Base-by-base conservation (phyloP, 2,329 filamentous ascomycete species). In the Ophiocordyceps camponoti-floridani region DNA sequence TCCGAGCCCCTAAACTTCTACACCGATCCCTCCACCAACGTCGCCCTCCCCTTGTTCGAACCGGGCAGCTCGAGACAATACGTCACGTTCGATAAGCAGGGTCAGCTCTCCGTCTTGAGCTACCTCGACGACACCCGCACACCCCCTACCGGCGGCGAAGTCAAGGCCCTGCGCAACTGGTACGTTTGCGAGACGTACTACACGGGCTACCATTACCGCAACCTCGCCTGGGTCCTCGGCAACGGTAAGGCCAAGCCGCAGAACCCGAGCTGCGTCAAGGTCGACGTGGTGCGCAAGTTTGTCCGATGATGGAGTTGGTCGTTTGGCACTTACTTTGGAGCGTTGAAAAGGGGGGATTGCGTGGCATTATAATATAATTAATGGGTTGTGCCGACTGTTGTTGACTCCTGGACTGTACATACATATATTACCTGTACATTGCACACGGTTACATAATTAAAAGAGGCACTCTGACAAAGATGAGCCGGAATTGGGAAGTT, bases 251-350 rank as follows among this genome's bases (percentile, higher is more conserved):
- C n/a, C 16, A 46, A 48, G 45, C 51, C 52, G 7, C 50, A 54
- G 46, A 53, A 53, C 45, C 52, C 52, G 4, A 52, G 45, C 44
- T 53, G 51, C 49, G 42, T 49, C 45, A 50, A 50, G 45, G 48
- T 54, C n/a, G 46, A 50, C 40, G 52, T 54, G 13, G 44, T 43
- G 44, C 44, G 51, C 23, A 43, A 48, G 43, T 53, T 50, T 44
- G 28, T 48, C 5, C 48, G 40, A 41, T 33, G 9, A 14, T 3
- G 2, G 30, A 3, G 30, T 33, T 3, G 7, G 8, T 33, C 30
- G 30, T 33, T 33, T 33, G 30, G 23, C 23, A 23, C 23, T 23
- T 3, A 3, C 5, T 23, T 23, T 23, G 3, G 23, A 23, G 23
- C 23, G 23, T 23, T 23, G 23, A 23, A 23, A 23, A 23, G 23